These are phyloP conservation scores for Juglanconis oblonga DNA, from an alignment of 2,329 filamentous ascomycete genomes.

Conservation along the genomic window DNA sequence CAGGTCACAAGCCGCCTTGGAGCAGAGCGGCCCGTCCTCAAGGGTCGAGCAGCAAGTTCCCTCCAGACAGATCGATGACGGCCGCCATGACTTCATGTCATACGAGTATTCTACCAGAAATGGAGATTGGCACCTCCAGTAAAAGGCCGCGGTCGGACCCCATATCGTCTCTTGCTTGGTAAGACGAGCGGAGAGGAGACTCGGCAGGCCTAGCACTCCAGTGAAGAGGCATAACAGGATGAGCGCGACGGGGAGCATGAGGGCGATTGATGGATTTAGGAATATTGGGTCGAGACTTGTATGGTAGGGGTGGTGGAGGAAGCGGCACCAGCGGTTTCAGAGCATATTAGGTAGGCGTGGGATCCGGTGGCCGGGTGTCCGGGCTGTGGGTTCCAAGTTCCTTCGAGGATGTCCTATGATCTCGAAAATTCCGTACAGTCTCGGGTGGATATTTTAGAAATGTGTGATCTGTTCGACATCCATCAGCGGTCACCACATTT, in stretches of 20 bases:
- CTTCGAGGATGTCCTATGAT: too few relatives aligned
- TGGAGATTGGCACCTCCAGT: constrained; percentile 1
- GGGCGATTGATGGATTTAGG: background rate
- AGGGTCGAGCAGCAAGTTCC: constrained; percentile 2
- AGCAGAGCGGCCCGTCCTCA: background rate
- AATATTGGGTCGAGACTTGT: too few relatives aligned
- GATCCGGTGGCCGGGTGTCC: too few relatives aligned
- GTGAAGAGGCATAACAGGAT: background rate
- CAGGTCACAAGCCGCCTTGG: background rate
- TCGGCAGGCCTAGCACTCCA: background rate
- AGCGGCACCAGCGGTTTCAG: too few relatives aligned
- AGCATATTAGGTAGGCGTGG: too few relatives aligned
- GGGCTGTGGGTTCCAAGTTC: too few relatives aligned
- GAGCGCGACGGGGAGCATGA: background rate
- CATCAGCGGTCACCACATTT: too few relatives aligned
- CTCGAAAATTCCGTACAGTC: too few relatives aligned
- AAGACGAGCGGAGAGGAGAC: background rate
- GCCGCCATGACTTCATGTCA: background rate
- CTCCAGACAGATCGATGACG: background rate
- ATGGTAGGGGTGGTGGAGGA: background rate
- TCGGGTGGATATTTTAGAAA: too few relatives aligned
- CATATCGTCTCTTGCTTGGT: background rate
- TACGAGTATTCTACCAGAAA: background rate
- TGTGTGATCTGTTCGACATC: too few relatives aligned
- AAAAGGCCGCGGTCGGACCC: background rate